These are phyloP conservation scores for Coniochaeta sp. DNA, from an alignment of 2,329 filamentous ascomycete species.

Conservation along the genomic window DNA sequence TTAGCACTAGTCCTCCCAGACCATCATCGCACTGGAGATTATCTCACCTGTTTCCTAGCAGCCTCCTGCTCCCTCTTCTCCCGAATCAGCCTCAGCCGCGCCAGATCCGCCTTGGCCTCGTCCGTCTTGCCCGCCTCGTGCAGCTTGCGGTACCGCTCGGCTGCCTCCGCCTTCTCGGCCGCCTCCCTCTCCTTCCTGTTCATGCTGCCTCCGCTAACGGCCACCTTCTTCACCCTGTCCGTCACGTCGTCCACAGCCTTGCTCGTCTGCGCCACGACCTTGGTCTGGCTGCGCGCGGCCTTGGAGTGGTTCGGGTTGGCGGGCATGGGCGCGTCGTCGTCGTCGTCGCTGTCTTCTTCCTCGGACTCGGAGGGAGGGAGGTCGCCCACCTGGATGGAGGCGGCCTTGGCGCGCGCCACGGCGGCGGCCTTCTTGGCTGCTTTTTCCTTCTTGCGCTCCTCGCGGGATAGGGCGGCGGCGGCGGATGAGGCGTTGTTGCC, in stretches of 20 bases:
- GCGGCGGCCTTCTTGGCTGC: conserved; percentile 90
- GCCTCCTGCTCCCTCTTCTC: conserved; percentile 83
- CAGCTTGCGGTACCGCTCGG: conserved; percentile 84
- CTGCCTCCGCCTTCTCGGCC: conserved; percentile 77
- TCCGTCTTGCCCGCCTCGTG: conserved; percentile 96
- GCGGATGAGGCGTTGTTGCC: conserved; percentile 39
- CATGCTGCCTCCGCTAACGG: conserved; percentile 25
- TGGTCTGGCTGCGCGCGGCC: conserved; percentile 55
- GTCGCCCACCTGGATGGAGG: conserved; percentile 74
- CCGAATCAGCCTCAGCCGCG: conserved; percentile 71
- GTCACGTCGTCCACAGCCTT: conserved; percentile 40
- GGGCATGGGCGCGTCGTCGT: conserved; percentile 68
- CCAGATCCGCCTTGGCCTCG: conserved; percentile 83
- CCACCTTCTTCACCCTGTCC: conserved; percentile 48
- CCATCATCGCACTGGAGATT: conserved; percentile 4
- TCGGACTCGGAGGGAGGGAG: conserved; percentile 67
- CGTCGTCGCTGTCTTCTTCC: conserved; percentile 45
- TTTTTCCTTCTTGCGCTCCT: conserved; percentile 79
- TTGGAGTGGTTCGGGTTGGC: conserved; percentile 91
- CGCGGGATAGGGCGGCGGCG: conserved; percentile 58
- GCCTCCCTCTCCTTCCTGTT: conserved; percentile 61
- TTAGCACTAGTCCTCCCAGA: conserved; percentile 14
- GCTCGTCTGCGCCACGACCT: conserved; percentile 27
- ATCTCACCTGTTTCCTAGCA: conserved; percentile 69
- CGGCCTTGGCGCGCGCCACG: conserved; percentile 66